Evolutionary conservation across 129 eudicot genomes (phyloP), one percentile per base, ranked within the genome.

Genomic region (Arctium minus): DNA sequence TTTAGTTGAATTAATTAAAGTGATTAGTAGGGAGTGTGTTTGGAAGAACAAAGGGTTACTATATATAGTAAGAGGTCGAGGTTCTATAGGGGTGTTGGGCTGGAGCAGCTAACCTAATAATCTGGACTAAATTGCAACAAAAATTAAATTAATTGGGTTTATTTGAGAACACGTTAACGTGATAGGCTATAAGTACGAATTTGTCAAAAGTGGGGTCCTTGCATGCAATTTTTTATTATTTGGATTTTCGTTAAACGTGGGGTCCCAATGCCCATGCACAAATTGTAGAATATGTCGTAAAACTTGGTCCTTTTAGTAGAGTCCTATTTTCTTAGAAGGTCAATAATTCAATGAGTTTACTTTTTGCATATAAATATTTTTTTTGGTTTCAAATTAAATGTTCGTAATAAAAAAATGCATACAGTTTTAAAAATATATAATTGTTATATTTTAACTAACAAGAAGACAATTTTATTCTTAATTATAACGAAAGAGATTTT

Each of bases 21-120:
- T 11, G 29, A 22, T 0, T 74, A 38, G 87, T 33, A 32, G 27
- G 73, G 83, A 84, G 83, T 39, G 68, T 72, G 50, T 72, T 42
- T 46, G 53, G 11, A 40, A 44, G 76, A 79, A 39, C 35, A 76
- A 15, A 32, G 15, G 79, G 60, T 74, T 79, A 5, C 53, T 73
- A 81, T 86, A 37, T 77, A 82, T 74, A 67, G 79, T 13, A 65
- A 75, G 60, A 53, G 36, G 8, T 12, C 37, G 5, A 35, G 30
- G 9, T 17, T 32, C 3, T 4, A 71, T 22, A 27, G 1, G 13
- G 29, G 50, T 37, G 35, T 42, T 64, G 60, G 75, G 86, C 76
- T 8, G n/a, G 64, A 76, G 86, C 86, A 82, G 86, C 15, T 82
- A 65, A 75, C 86, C 86, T 75, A 82, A 75, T 82, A 75, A 6